These are phyloP conservation scores for Fusarium clavum DNA, from an alignment of 2,329 filamentous ascomycete genomes.

Conservation along the genomic window DNA sequence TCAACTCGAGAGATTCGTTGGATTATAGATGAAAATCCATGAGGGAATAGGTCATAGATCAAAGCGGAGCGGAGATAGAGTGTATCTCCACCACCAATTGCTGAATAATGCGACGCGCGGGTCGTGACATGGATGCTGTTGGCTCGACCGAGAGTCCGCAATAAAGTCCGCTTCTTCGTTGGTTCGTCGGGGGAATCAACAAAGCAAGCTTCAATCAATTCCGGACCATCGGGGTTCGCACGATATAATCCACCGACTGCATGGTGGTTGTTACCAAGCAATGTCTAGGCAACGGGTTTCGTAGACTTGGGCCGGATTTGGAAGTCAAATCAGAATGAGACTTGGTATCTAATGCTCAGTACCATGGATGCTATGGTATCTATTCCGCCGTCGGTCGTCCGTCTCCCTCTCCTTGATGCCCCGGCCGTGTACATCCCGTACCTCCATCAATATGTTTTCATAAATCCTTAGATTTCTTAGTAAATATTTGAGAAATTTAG, in stretches of 20 bases:
- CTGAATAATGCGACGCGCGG: conserved; percentile 33
- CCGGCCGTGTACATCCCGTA: neutral
- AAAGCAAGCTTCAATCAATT: neutral
- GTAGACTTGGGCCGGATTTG: neutral
- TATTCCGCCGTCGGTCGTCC: neutral
- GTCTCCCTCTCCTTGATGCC: neutral
- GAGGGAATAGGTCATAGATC: conserved; percentile 18
- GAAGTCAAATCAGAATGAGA: neutral
- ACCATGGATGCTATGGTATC: neutral
- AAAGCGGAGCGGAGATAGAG: conserved; percentile 31
- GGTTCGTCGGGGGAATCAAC: neutral
- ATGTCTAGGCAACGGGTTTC: neutral
- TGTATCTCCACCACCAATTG: conserved; percentile 8
- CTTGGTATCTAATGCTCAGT: neutral
- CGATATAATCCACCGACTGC: neutral
- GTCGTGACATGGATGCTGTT: neutral
- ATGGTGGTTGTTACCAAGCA: conserved; percentile 16
- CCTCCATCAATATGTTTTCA: no score
- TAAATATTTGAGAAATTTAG: neutral
- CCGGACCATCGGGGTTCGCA: conserved; percentile 14
- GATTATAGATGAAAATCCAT: conserved; percentile 3
- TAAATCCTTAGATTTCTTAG: neutral
- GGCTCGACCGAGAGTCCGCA: conserved; percentile 19
- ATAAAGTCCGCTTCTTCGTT: conserved; percentile 22
- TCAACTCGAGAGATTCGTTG: conserved; percentile 1